Percentiles rank a stretch among this genome's conserved stretches.
Evolutionary conservation across 163 green algal species (phyloP).

Genomic region (Chlamydomonas reinhardtii): DNA sequence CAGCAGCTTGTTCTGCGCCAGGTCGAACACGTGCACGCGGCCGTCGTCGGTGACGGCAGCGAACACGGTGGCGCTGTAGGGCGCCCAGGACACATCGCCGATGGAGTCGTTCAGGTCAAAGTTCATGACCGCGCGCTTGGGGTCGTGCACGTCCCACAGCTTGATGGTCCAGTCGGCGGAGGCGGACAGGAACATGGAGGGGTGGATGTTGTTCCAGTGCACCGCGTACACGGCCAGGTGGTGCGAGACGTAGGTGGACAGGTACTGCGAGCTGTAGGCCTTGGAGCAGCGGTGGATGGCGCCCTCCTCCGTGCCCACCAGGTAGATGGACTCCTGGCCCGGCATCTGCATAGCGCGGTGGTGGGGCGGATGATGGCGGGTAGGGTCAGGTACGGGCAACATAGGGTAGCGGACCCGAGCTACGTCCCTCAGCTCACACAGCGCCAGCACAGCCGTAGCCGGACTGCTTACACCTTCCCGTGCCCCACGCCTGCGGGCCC

Average conservation of each 20-base stretch:
- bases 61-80: constrained; percentile 90
- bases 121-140: constrained; percentile 74
- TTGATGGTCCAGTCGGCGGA: constrained; percentile 93
- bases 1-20: constrained; percentile 85
- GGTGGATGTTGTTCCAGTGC: constrained; percentile 90
- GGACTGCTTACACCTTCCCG: too few species aligned
- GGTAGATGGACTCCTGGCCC: constrained; percentile 80
- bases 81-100: constrained; percentile 93
- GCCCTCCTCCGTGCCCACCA: constrained; percentile 94
- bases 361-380: too few species aligned
- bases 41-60: constrained; percentile 88
- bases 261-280: constrained; percentile 82
- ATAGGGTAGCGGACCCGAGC: too few species aligned
- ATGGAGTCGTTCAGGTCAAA: constrained; percentile 89
- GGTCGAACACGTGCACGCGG: constrained; percentile 92
- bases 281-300: constrained; percentile 88
- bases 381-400: too few species aligned
- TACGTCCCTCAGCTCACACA: too few species aligned
- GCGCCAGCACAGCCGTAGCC: too few species aligned
- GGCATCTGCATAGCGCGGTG: constrained; percentile 31
- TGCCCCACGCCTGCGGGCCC: too few species aligned
- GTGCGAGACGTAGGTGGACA: constrained; percentile 84
- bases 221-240: constrained; percentile 87
- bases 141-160: constrained; percentile 86
- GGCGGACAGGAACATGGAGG: constrained; percentile 85